Evolutionary conservation across 352 stramenopile species (phyloP).

Genomic region (Phytophthora podocarpi): DNA sequence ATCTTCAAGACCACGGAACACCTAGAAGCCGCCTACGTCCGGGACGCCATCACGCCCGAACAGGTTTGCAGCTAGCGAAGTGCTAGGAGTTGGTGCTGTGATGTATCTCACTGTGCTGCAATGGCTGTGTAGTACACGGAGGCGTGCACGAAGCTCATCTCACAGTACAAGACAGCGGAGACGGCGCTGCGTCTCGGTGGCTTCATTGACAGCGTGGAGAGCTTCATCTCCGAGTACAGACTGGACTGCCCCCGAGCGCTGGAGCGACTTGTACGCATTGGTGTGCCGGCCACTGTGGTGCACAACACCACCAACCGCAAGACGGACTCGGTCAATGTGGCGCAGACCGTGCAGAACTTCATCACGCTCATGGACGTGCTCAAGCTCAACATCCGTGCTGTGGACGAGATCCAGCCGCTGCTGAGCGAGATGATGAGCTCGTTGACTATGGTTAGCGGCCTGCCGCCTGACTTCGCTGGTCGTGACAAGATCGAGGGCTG

Average conservation of each 20-base stretch:
- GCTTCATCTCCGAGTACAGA: constrained; percentile 95
- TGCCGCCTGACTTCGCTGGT: constrained; percentile 94
- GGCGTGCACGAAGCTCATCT: constrained; percentile 97
- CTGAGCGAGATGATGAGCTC: constrained; percentile 96
- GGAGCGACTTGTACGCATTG: constrained; percentile 94
- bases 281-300: constrained; percentile 93
- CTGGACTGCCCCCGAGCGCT: constrained; percentile 96
- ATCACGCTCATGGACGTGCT: constrained; percentile 99
- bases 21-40: constrained; percentile 96
- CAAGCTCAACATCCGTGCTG: constrained; percentile 96
- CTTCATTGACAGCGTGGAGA: constrained; percentile 69
- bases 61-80: constrained; percentile 45
- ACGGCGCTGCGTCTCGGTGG: constrained; percentile 86
- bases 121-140: constrained; percentile 89
- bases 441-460: constrained; percentile 93
- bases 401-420: constrained; percentile 98
- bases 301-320: constrained; percentile 83
- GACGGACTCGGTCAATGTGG: constrained; percentile 90
- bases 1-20: constrained; percentile 99
- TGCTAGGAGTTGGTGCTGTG: neutral
- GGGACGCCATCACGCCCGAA: constrained; percentile 93
- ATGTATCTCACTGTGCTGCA: neutral
- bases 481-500: constrained; percentile 94
- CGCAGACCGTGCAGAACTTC: constrained; percentile 97
- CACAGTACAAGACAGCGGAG: constrained; percentile 97